These are phyloP conservation scores for Aulographum hederae DNA, from an alignment of 2,329 filamentous ascomycete species.

Conservation along the genomic window DNA sequence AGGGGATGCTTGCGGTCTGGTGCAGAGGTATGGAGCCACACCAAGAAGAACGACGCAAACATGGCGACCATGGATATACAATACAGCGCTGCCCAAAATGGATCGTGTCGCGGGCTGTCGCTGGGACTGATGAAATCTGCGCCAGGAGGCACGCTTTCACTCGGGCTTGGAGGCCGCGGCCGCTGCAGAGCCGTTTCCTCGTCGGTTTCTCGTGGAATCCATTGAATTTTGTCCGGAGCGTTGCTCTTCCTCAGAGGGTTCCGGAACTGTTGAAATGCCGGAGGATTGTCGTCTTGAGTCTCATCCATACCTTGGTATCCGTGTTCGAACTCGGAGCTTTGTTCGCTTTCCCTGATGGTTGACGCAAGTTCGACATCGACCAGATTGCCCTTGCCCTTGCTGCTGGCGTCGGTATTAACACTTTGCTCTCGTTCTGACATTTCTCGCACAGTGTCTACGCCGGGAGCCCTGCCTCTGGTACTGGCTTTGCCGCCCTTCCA, in stretches of 20 bases:
- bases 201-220: constrained; percentile 31
- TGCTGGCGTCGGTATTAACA: too few relatives aligned
- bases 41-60: constrained; percentile 73
- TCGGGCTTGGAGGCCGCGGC: constrained; percentile 28
- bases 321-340: constrained; percentile 23
- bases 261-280: constrained; percentile 39
- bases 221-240: constrained; percentile 2
- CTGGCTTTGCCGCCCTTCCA: constrained; percentile 31
- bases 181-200: constrained; percentile 27
- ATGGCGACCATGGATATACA: constrained; percentile 69
- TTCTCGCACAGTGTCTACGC: constrained; percentile 16
- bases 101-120: constrained; percentile 61
- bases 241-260: constrained; percentile 20
- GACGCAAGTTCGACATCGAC: constrained; percentile 75
- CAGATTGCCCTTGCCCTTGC: constrained; percentile 47
- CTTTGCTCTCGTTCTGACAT: constrained; percentile 17
- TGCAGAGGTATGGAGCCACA: constrained; percentile 72
- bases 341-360: constrained; percentile 28
- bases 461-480: constrained; percentile 19
- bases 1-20: constrained; percentile 51
- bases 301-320: constrained; percentile 18
- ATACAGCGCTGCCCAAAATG: constrained; percentile 84
- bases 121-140: constrained; percentile 31
- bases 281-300: constrained; percentile 27
- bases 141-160: constrained; percentile 37